phyloP scores from a whole-genome alignment of 257 asterid genomes.

The Sherardia arvensis region DNA sequence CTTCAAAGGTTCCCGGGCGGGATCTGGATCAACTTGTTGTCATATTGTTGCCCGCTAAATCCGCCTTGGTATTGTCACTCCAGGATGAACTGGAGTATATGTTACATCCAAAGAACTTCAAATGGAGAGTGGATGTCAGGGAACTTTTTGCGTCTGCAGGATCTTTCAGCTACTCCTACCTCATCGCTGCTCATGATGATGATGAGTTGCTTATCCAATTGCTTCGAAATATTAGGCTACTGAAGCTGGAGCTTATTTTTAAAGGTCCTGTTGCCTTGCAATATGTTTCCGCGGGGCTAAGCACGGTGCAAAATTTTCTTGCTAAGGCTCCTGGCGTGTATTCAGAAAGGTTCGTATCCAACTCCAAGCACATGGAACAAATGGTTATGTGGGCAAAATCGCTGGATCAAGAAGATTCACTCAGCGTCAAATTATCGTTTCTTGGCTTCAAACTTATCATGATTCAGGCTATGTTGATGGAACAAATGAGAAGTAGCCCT shows the following conservation, averaged over 20 bases:
- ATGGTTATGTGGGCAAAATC: background rate
- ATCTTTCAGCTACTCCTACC: background rate
- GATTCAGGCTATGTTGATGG: background rate
- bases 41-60: background rate
- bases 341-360: background rate
- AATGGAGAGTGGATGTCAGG: background rate
- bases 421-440: background rate
- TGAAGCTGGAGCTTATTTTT: background rate
- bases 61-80: too few relatives aligned
- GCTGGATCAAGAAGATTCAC: background rate
- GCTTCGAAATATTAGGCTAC: constrained; percentile 3
- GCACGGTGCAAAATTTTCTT: background rate
- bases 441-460: background rate
- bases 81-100: background rate
- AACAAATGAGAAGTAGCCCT: background rate
- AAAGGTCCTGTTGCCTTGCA: background rate
- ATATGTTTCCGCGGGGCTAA: background rate
- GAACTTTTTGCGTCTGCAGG: background rate
- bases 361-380: too few relatives aligned
- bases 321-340: background rate
- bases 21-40: background rate
- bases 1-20: too few relatives aligned
- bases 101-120: background rate
- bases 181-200: background rate
- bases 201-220: background rate